phyloP scores from a whole-genome alignment of 495 filamentous ascomycete species.

The Ascobolus immersus region DNA sequence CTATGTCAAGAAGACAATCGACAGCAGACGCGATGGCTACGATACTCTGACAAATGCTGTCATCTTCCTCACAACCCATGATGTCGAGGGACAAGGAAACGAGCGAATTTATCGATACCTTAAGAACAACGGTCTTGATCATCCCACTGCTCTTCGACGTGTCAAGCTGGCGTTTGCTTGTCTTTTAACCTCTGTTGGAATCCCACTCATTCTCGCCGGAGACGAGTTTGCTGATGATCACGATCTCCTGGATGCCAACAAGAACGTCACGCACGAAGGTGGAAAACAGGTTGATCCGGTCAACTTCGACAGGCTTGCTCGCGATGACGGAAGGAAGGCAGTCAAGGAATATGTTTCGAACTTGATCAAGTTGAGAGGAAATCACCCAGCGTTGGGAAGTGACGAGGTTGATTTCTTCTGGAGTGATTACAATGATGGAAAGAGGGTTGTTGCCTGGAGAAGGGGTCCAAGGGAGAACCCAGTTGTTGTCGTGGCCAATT shows the following conservation, averaged over 20 bases:
- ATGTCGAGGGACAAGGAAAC: conserved; percentile 14
- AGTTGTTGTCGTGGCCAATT: too few species aligned
- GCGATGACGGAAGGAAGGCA: too few species aligned
- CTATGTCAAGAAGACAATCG: conserved; percentile 14
- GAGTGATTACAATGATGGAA: too few species aligned
- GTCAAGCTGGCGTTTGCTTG: conserved; percentile 15
- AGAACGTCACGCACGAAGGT: conserved; percentile 7
- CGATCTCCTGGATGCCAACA: too few species aligned
- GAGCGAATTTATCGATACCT: conserved; percentile 16
- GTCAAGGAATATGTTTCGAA: too few species aligned
- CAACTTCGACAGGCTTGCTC: too few species aligned
- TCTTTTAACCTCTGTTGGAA: conserved; percentile 16
- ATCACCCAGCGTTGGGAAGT: too few species aligned
- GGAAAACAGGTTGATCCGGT: conserved; percentile 18
- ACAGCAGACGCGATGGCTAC: conserved; percentile 15
- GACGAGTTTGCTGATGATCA: conserved; percentile 17
- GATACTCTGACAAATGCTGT: conserved; percentile 14
- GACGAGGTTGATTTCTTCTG: too few species aligned
- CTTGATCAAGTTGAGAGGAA: too few species aligned
- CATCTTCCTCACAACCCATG: conserved; percentile 18
- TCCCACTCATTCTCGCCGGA: conserved; percentile 18
- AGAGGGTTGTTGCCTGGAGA: too few species aligned
- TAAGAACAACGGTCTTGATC: conserved; percentile 7
- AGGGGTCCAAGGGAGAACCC: too few species aligned
- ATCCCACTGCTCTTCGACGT: conserved; percentile 10